Evolutionary conservation across 345 rosid genomes (phyloP).

Genomic region (Lumnitzera racemosa): DNA sequence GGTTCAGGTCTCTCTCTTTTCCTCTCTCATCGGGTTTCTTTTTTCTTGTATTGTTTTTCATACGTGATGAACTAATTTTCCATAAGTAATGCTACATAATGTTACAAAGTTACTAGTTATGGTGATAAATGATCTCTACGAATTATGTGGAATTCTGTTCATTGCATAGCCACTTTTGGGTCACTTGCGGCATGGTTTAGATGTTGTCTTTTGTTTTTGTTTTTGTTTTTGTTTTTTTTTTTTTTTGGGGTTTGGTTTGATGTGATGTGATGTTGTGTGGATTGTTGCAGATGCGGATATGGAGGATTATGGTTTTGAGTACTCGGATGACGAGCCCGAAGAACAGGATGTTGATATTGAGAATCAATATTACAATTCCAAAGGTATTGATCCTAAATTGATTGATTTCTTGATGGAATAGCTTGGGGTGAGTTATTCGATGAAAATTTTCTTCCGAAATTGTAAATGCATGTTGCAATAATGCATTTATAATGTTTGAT

Average conservation of each 20-base stretch:
- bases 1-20: conserved; percentile 10
- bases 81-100: too few species aligned
- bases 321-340: conserved; percentile 98
- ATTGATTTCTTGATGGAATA: not conserved
- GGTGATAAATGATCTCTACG: too few species aligned
- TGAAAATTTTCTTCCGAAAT: too few species aligned
- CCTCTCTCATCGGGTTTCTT: not conserved
- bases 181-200: too few species aligned
- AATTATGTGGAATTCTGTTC: too few species aligned
- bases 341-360: conserved; percentile 97
- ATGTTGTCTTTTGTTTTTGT: not conserved
- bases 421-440: too few species aligned
- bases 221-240: not conserved
- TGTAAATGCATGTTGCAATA: too few species aligned
- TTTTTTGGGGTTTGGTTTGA: not conserved
- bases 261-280: not conserved
- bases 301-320: conserved; percentile 98
- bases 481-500: too few species aligned
- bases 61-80: too few species aligned
- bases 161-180: too few species aligned
- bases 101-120: too few species aligned
- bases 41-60: not conserved
- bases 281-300: conserved; percentile 82
- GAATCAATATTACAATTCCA: conserved; percentile 94
- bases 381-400: conserved; percentile 32